Conservation (phyloP, 164 flowering plant genomes). For the Saururus chinensis region DNA sequence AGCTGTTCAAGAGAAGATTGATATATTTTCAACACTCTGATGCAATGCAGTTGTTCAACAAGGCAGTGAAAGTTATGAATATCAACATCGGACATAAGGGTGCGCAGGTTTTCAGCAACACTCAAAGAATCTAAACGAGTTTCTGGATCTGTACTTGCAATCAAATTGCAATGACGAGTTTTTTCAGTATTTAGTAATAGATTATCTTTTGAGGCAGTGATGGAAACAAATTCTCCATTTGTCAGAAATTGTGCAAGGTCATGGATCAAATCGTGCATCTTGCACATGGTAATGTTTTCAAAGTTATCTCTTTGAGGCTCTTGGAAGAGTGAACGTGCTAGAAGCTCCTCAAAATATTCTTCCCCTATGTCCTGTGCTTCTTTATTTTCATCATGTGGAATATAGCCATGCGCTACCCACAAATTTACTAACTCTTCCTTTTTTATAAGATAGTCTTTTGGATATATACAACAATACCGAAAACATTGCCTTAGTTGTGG, state of each 20-base stretch:
- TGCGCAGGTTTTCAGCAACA: background rate
- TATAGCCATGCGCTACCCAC: conserved; percentile 6
- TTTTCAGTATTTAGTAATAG: background rate
- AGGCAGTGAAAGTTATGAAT: no score
- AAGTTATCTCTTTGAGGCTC: background rate
- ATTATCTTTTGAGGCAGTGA: background rate
- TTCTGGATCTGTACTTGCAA: background rate
- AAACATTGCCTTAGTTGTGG: no score
- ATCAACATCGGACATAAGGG: background rate
- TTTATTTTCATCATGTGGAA: background rate
- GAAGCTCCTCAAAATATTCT: conserved; percentile 2
- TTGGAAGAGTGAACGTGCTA: background rate
- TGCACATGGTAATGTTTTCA: background rate
- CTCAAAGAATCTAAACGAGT: background rate
- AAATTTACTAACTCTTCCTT: background rate
- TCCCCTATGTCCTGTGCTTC: background rate
- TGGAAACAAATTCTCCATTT: background rate
- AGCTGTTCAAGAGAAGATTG: background rate
- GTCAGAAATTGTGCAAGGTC: conserved; percentile 1
- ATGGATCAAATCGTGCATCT: conserved; percentile 4
- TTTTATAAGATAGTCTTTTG: background rate
- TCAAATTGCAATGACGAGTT: no score
- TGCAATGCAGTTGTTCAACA: no score
- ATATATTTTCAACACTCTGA: background rate
- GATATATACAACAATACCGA: conserved; percentile 4